Percentiles rank a stretch among this genome's conserved stretches.
Conservation (phyloP, 352 stramenopile genomes). For the Peronospora belbahrii region DNA sequence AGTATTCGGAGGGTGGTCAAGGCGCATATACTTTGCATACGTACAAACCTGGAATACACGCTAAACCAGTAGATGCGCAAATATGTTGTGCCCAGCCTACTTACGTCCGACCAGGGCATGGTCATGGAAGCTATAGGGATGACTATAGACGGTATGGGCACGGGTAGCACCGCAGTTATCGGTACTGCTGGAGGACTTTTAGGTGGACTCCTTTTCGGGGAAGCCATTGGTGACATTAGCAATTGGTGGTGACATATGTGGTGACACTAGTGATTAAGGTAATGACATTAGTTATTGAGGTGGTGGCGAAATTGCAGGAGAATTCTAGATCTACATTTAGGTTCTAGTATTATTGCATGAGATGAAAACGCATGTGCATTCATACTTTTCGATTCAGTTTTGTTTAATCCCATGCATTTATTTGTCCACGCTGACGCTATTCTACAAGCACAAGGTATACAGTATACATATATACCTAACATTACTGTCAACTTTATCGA, state of each 20-base stretch:
- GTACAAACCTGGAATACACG: conserved; percentile 31
- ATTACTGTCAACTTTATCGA: no score
- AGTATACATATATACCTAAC: no score
- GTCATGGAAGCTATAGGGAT: conserved; percentile 14
- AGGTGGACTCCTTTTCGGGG: conserved; percentile 32
- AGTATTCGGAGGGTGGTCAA: conserved; percentile 28
- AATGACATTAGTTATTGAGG: conserved; percentile 14
- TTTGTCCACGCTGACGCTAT: no score
- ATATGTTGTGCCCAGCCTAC: conserved; percentile 27
- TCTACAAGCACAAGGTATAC: no score
- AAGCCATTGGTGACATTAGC: conserved; percentile 30
- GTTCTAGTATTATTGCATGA: no score
- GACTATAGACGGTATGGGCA: conserved; percentile 33
- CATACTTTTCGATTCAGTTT: no score
- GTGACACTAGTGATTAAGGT: conserved; percentile 14
- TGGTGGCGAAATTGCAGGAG: conserved; percentile 27
- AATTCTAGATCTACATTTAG: conserved; percentile 23
- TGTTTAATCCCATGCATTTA: no score
- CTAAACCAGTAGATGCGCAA: conserved; percentile 32
- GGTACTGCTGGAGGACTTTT: conserved; percentile 32
- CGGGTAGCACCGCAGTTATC: conserved; percentile 27
- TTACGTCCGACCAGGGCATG: conserved; percentile 27
- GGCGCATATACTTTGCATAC: conserved; percentile 26
- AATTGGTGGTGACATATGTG: no score
- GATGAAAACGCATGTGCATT: no score